phyloP scores from a whole-genome alignment of 768 basidiomycete genomes.

The Clathrus columnatus region DNA sequence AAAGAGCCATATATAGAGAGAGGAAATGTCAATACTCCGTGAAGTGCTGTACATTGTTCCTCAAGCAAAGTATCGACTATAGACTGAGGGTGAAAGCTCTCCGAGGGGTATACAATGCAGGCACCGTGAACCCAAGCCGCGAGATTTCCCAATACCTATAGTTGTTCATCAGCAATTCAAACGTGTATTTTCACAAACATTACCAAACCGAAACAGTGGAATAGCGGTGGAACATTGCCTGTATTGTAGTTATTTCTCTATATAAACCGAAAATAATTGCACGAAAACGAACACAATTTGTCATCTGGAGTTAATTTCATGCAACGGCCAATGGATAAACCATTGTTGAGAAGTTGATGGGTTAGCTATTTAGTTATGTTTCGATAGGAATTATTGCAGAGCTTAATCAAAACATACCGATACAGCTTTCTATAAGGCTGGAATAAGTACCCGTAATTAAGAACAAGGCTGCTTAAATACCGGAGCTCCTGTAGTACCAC shows the following conservation, averaged over 20 bases:
- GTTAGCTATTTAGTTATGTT: slow-evolving; percentile 43
- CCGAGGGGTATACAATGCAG: slow-evolving; percentile 67
- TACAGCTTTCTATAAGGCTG: slow-evolving; percentile 60
- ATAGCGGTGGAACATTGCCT: slow-evolving; percentile 81
- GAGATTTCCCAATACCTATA: slow-evolving; percentile 60
- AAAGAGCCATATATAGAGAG: background rate
- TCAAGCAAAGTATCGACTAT: slow-evolving; percentile 63
- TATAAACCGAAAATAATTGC: background rate
- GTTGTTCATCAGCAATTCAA: background rate
- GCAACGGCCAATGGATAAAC: slow-evolving; percentile 54
- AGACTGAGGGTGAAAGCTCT: slow-evolving; percentile 49
- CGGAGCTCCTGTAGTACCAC: slow-evolving; percentile 8
- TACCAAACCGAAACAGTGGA: slow-evolving; percentile 73
- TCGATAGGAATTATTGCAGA: background rate
- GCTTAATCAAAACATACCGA: slow-evolving; percentile 41
- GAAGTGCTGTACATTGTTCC: slow-evolving; percentile 69
- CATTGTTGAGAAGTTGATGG: slow-evolving; percentile 76
- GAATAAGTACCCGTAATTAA: slow-evolving; percentile 57
- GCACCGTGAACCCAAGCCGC: slow-evolving; percentile 69
- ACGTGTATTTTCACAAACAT: background rate
- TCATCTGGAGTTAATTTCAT: slow-evolving; percentile 64
- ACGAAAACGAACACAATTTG: slow-evolving; percentile 47
- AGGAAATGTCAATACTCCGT: slow-evolving; percentile 37
- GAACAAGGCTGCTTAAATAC: background rate
- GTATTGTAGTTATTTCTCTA: background rate